Conservation (phyloP, 73 alveolate species). For the Paramecium bursaria region DNA sequence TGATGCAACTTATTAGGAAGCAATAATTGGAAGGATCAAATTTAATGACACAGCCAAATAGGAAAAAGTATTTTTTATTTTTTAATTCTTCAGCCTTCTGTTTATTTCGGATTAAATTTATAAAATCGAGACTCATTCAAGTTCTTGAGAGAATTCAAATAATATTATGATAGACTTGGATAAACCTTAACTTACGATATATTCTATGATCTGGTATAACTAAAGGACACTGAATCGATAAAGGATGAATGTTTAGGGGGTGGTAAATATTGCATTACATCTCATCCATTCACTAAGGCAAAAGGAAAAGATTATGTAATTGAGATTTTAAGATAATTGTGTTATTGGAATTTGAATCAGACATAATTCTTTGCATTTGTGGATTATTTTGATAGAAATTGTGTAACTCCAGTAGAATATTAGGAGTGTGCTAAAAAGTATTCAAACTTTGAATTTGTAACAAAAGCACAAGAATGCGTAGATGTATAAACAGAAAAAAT, state of each 20-base stretch:
- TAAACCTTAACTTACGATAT: background rate
- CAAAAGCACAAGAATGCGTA: too few relatives aligned
- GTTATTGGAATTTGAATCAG: background rate
- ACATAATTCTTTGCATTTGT: background rate
- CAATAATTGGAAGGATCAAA: background rate
- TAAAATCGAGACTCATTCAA: background rate
- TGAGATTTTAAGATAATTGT: background rate
- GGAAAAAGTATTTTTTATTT: background rate
- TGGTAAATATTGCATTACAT: slow-evolving; percentile 23
- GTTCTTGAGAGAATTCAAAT: slow-evolving; percentile 20
- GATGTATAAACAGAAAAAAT: too few relatives aligned
- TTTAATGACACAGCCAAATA: slow-evolving; percentile 12
- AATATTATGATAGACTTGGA: slow-evolving; percentile 1
- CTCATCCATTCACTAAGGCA: background rate
- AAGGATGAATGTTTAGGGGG: slow-evolving; percentile 18
- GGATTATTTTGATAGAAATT: background rate
- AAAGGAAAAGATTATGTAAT: background rate
- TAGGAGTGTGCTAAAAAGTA: background rate
- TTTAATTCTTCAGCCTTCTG: slow-evolving; percentile 14
- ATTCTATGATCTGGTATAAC: background rate
- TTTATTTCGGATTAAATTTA: background rate
- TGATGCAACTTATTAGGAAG: background rate
- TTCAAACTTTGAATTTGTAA: too few relatives aligned
- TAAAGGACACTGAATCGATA: background rate
- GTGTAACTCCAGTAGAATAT: background rate